Percentiles rank a stretch among this genome's conserved stretches.
These are phyloP conservation scores for Monosporascus sp. DNA, from an alignment of 2,329 filamentous ascomycete species.

Conservation along the genomic window DNA sequence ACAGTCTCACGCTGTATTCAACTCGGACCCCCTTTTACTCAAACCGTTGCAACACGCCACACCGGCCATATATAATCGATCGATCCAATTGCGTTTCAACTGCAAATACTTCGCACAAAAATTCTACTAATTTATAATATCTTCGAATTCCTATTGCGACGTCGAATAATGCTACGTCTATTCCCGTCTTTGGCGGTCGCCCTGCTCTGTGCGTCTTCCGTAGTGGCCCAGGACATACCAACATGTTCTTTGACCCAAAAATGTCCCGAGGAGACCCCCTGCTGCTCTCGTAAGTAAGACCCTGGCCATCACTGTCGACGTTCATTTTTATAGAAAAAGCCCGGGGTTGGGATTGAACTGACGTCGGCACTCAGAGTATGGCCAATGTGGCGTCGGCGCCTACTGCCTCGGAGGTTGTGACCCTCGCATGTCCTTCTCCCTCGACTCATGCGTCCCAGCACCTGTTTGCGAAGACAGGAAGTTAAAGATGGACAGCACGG, in stretches of 20 bases:
- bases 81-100: neutral
- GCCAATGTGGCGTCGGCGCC: constrained; percentile 85
- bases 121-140: neutral
- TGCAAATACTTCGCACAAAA: neutral
- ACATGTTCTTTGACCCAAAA: constrained; percentile 46
- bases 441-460: constrained; percentile 79
- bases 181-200: constrained; percentile 30
- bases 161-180: constrained; percentile 22
- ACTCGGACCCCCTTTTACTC: neutral
- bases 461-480: constrained; percentile 73
- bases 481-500: constrained; percentile 68
- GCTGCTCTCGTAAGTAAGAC: constrained; percentile 67
- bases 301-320: neutral
- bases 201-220: constrained; percentile 32
- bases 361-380: constrained; percentile 61
- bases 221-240: constrained; percentile 28
- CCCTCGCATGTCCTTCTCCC: constrained; percentile 71
- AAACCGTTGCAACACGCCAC: no score
- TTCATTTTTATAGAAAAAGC: constrained; percentile 2
- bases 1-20: neutral
- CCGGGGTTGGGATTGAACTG: neutral
- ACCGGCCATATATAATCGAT: neutral
- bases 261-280: constrained; percentile 69
- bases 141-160: neutral
- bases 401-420: constrained; percentile 97